Evolutionary conservation across 2,329 filamentous ascomycete species (phyloP).

Genomic region (Scedosporium dehoogii): DNA sequence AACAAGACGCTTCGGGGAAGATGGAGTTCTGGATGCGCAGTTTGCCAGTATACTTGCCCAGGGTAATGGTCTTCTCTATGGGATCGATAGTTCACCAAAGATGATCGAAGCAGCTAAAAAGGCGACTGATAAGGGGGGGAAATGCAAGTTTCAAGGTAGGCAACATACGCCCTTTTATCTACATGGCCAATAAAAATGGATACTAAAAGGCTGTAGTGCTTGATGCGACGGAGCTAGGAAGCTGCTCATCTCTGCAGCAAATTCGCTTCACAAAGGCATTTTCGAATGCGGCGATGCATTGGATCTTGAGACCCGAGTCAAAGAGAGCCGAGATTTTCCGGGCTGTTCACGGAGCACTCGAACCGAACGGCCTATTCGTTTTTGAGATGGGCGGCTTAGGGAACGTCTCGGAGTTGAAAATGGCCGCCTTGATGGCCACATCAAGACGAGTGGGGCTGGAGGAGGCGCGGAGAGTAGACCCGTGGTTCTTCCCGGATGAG

Average conservation of each 20-base stretch:
- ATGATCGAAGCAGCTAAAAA: slow-evolving; percentile 47
- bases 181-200: slow-evolving; percentile 4
- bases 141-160: slow-evolving; percentile 34
- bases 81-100: slow-evolving; percentile 45
- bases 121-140: slow-evolving; percentile 25
- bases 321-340: slow-evolving; percentile 42
- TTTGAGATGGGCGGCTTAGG: slow-evolving; percentile 67
- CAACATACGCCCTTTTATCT: neutral
- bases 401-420: slow-evolving; percentile 54
- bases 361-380: slow-evolving; percentile 45
- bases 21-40: slow-evolving; percentile 48
- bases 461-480: slow-evolving; percentile 39
- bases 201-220: slow-evolving; percentile 23
- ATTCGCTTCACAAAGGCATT: slow-evolving; percentile 45
- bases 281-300: slow-evolving; percentile 58
- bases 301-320: slow-evolving; percentile 42
- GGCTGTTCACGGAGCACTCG: slow-evolving; percentile 40
- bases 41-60: slow-evolving; percentile 35
- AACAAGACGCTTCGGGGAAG: slow-evolving; percentile 19
- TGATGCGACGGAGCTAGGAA: slow-evolving; percentile 32
- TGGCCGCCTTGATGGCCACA: slow-evolving; percentile 45
- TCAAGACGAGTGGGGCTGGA: slow-evolving; percentile 38
- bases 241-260: slow-evolving; percentile 23
- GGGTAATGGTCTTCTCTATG: slow-evolving; percentile 40
- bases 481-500: slow-evolving; percentile 66